Percentiles rank a stretch among this genome's conserved stretches.
These are phyloP conservation scores for Penicillium sp. DNA, from an alignment of 2,329 filamentous ascomycete genomes.

Conservation along the genomic window DNA sequence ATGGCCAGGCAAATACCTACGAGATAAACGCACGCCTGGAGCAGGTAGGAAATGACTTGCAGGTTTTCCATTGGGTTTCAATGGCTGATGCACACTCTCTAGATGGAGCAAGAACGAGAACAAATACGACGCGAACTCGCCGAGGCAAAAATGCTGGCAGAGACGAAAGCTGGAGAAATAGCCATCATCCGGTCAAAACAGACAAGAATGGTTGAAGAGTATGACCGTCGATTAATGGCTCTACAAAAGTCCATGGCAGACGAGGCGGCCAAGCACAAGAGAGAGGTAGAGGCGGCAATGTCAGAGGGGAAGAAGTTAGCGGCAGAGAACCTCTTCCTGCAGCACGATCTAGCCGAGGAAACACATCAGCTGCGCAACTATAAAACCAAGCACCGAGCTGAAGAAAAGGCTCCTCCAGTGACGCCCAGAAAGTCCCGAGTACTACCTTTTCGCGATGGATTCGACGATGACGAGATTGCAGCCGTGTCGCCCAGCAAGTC, in stretches of 20 bases:
- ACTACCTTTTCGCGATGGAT: slow-evolving; percentile 56
- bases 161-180: slow-evolving; percentile 56
- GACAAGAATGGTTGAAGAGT: slow-evolving; percentile 49
- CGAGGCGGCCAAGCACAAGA: slow-evolving; percentile 50
- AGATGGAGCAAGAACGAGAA: slow-evolving; percentile 42
- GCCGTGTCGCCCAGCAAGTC: slow-evolving; percentile 54
- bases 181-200: slow-evolving; percentile 58
- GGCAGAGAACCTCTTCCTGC: slow-evolving; percentile 57
- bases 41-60: slow-evolving; percentile 21
- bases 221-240: slow-evolving; percentile 50
- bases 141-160: slow-evolving; percentile 40
- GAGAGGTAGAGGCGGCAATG: slow-evolving; percentile 51
- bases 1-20: slow-evolving; percentile 9
- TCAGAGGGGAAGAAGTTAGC: slow-evolving; percentile 54
- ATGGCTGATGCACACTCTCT: slow-evolving; percentile 8
- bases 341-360: slow-evolving; percentile 57
- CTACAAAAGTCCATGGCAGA: slow-evolving; percentile 54
- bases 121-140: slow-evolving; percentile 37
- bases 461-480: slow-evolving; percentile 58
- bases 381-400: slow-evolving; percentile 34
- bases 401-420: slow-evolving; percentile 39
- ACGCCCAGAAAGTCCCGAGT: slow-evolving; percentile 51
- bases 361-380: slow-evolving; percentile 45
- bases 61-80: neutral
- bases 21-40: slow-evolving; percentile 20